These are phyloP conservation scores for Phyllosticta citrichinensis DNA, from an alignment of 2,329 filamentous ascomycete genomes.

Conservation along the genomic window DNA sequence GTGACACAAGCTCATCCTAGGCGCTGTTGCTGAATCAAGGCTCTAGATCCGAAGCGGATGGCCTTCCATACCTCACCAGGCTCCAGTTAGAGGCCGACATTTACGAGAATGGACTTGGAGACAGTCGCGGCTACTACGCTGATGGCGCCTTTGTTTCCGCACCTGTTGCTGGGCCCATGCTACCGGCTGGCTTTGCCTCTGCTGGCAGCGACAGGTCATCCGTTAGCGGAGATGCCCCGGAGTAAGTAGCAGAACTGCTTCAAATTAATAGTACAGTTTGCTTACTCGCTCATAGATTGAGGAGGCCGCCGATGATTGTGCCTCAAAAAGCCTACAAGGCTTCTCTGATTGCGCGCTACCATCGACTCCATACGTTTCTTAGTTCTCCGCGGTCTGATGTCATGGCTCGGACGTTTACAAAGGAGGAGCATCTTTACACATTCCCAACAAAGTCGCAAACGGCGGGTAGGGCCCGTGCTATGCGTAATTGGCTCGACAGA, in stretches of 20 bases:
- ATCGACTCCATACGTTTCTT: neutral
- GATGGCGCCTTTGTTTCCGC: slow-evolving; percentile 71
- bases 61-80: slow-evolving; percentile 58
- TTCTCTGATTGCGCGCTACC: neutral
- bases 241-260: neutral
- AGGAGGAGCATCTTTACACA: neutral
- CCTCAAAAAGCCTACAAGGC: neutral
- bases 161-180: slow-evolving; percentile 29
- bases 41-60: slow-evolving; percentile 61
- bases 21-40: neutral
- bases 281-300: slow-evolving; percentile 14
- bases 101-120: slow-evolving; percentile 41
- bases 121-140: slow-evolving; percentile 56
- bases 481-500: neutral
- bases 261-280: neutral
- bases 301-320: neutral
- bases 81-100: slow-evolving; percentile 20
- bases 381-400: neutral
- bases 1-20: neutral
- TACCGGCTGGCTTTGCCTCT: neutral
- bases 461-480: neutral
- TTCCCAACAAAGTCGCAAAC: slow-evolving; percentile 34
- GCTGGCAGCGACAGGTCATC: neutral
- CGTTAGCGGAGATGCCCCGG: slow-evolving; percentile 11
- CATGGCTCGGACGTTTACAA: neutral